These are phyloP conservation scores for Fraxinus pennsylvanica DNA, from an alignment of 257 asterid genomes.

Conservation along the genomic window DNA sequence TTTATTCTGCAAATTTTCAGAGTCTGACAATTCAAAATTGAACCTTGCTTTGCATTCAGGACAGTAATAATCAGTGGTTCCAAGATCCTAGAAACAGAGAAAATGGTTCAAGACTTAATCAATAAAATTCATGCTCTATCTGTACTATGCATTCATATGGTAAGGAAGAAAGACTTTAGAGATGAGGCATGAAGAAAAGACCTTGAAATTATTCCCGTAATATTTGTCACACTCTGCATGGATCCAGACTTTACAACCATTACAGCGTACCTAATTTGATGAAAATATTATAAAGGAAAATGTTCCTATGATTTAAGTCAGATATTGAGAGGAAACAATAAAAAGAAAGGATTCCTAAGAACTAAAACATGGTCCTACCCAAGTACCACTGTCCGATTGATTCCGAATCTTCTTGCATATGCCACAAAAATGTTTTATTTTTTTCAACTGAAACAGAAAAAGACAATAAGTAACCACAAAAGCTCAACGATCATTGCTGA, in stretches of 20 bases:
- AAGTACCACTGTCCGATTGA: constrained; percentile 77
- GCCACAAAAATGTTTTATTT: constrained; percentile 83
- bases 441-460: constrained; percentile 67
- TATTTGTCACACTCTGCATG: constrained; percentile 94
- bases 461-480: constrained; percentile 22
- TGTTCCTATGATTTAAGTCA: background rate
- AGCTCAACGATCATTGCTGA: too few relatives aligned
- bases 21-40: constrained; percentile 93
- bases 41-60: constrained; percentile 98
- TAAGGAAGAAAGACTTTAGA: constrained; percentile 15
- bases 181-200: constrained; percentile 25
- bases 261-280: constrained; percentile 67
- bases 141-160: constrained; percentile 18
- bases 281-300: constrained; percentile 1
- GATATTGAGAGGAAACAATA: constrained; percentile 19
- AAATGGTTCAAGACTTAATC: constrained; percentile 23
- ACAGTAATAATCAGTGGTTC: constrained; percentile 71
- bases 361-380: constrained; percentile 60
- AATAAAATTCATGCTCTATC: constrained; percentile 14
- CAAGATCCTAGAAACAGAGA: constrained; percentile 56
- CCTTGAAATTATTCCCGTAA: constrained; percentile 60
- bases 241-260: constrained; percentile 98
- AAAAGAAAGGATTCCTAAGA: constrained; percentile 1
- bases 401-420: constrained; percentile 93
- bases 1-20: constrained; percentile 63